These are phyloP conservation scores for Rhizomucor miehei DNA, from an alignment of 371 early-diverging fungal genomes.

Conservation along the genomic window DNA sequence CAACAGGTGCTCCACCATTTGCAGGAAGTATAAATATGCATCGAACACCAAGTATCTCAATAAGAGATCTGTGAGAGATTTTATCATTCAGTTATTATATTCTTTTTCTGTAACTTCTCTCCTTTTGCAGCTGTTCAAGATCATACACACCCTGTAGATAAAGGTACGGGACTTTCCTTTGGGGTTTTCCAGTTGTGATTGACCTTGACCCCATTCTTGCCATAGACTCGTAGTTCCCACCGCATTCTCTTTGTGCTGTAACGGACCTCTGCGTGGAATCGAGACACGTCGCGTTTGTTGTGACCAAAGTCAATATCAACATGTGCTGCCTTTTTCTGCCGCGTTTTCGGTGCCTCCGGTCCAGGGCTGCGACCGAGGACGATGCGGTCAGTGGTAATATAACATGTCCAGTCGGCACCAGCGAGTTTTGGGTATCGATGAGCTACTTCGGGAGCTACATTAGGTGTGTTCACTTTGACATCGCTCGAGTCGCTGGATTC, in stretches of 20 bases:
- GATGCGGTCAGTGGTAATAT: constrained; percentile 27
- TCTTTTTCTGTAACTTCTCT: too few relatives aligned
- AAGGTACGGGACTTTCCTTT: constrained; percentile 15
- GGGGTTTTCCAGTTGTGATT: constrained; percentile 26
- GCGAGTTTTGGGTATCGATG: constrained; percentile 43
- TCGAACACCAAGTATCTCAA: constrained; percentile 31
- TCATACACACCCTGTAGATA: constrained; percentile 25
- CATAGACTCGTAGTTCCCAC: constrained; percentile 39
- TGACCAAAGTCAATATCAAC: constrained; percentile 38
- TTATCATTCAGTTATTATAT: not conserved
- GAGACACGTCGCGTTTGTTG: constrained; percentile 35
- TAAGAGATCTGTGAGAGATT: constrained; percentile 12
- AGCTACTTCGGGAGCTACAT: constrained; percentile 17
- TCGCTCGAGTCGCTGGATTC: constrained; percentile 18
- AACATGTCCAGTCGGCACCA: constrained; percentile 41
- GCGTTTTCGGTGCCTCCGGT: constrained; percentile 4
- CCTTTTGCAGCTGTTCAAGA: too few relatives aligned
- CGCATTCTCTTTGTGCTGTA: constrained; percentile 19
- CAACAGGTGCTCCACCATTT: not conserved
- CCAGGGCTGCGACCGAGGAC: constrained; percentile 33
- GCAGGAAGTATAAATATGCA: constrained; percentile 40
- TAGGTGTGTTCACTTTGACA: constrained; percentile 27
- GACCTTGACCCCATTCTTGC: constrained; percentile 41
- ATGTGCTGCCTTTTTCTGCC: constrained; percentile 1
- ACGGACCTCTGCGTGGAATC: constrained; percentile 41